Base-by-base conservation (phyloP, 257 asterid genomes). In the Cordia subcordata region DNA sequence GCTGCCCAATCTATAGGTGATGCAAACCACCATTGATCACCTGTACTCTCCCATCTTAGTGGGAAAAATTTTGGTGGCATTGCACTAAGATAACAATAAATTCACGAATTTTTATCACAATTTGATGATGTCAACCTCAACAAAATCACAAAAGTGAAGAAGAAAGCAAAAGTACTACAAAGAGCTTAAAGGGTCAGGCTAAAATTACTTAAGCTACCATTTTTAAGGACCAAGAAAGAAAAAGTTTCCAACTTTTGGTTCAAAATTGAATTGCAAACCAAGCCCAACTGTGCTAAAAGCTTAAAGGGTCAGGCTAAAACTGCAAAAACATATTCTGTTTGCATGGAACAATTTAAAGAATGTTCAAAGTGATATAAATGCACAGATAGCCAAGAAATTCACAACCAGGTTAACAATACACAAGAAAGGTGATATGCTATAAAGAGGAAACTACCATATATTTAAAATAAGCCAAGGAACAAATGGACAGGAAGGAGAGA, bases 1-100 rank as follows among this genome's bases (percentile, higher is more conserved):
- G 96, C 95, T 1, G 98, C 98, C 81, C 88, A 88, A 57, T 91
- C 98, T 22, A 91, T 88, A 0, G 98, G 98, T 13, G 96, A 85
- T 47, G 94, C 98, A 58, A 82, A 91, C 98, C 98, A 91, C 96
- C 96, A 91, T 57, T 85, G 95, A 17, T 85, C 95, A 9, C 94
- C 94, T 0, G 87, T 80, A 60, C 91, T 82, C 62, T 91, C 95
- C 94, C 96, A 91, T 64, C 96, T 69, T 71, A 91, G 38, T 21
- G 98, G 95, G 51, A 87, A 74, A 75, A 72, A 57, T 53, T 54
- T 37, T 1, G 85, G 76, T 60, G 83, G 72, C 89, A 80, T 81
- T 20, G 50, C 44, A 63, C 22, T 37, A 49, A 57, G 8, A 52
- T 44, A 37, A 11, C 10, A 55, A 46, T 19, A 3, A 27, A 27